Percentiles rank a stretch among this genome's conserved stretches.
These are phyloP conservation scores for Talaromyces sp. DNA, from an alignment of 2,329 filamentous ascomycete genomes.

Conservation along the genomic window DNA sequence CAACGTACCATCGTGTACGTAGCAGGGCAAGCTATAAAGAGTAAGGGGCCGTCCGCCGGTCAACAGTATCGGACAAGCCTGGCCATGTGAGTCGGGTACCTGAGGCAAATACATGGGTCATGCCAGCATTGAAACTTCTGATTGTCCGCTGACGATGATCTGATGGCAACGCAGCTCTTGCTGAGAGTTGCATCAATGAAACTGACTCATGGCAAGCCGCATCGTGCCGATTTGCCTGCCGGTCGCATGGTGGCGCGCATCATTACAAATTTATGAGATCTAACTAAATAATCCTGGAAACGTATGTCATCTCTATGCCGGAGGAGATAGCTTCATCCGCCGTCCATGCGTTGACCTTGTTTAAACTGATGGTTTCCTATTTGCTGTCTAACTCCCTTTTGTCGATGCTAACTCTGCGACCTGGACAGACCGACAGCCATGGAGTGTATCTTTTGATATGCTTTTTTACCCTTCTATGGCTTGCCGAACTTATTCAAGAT, in stretches of 20 bases:
- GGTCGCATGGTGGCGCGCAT: not conserved
- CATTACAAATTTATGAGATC: not conserved
- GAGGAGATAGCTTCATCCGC: too few species aligned
- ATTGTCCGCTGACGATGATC: not conserved
- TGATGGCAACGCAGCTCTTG: not conserved
- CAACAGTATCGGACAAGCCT: slow-evolving; percentile 4
- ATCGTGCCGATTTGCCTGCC: slow-evolving; percentile 2
- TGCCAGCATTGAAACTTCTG: not conserved
- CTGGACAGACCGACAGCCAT: too few species aligned
- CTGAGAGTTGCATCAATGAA: not conserved
- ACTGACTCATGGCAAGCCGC: not conserved
- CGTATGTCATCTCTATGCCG: too few species aligned
- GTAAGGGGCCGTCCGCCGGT: not conserved
- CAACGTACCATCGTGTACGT: not conserved
- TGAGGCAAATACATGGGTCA: not conserved
- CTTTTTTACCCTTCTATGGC: too few species aligned
- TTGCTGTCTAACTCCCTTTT: too few species aligned
- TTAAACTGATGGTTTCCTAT: too few species aligned
- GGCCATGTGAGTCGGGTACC: not conserved
- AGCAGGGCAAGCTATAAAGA: not conserved
- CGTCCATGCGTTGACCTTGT: too few species aligned
- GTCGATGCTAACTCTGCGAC: too few species aligned
- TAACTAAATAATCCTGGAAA: too few species aligned
- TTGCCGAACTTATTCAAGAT: too few species aligned
- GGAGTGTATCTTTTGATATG: too few species aligned